These are phyloP conservation scores for Acer yangbiense DNA, from an alignment of 345 rosid species.

Conservation along the genomic window DNA sequence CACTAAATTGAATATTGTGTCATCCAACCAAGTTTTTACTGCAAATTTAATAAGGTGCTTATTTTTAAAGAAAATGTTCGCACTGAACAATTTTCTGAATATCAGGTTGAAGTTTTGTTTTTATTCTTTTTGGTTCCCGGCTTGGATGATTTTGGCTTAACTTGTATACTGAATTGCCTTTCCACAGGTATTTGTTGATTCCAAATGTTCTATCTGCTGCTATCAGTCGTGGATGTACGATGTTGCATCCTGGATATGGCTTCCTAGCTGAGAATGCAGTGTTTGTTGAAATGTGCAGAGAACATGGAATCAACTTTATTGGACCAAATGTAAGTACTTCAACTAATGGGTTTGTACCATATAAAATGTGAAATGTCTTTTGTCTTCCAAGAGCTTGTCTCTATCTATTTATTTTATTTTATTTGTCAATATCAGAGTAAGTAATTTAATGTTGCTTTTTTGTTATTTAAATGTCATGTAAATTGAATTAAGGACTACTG, in stretches of 20 bases:
- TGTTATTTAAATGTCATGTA: no score
- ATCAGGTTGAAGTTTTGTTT: not conserved
- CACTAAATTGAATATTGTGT: not conserved
- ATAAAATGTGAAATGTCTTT: constrained; percentile 8
- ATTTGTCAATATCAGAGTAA: no score
- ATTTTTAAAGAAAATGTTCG: not conserved
- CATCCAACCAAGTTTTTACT: not conserved
- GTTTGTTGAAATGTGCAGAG: constrained; percentile 97
- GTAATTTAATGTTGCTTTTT: no score
- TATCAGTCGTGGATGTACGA: constrained; percentile 80
- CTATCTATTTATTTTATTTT: no score
- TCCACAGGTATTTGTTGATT: constrained; percentile 71
- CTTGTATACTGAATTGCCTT: constrained; percentile 13
- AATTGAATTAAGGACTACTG: no score
- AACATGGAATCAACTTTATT: constrained; percentile 91
- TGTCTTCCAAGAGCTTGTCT: no score
- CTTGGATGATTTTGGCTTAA: constrained; percentile 2
- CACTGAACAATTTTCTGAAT: not conserved
- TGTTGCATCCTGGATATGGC: constrained; percentile 99
- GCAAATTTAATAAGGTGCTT: not conserved
- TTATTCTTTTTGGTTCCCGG: not conserved
- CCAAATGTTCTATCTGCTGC: constrained; percentile 97
- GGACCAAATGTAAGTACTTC: constrained; percentile 82
- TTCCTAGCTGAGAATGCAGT: constrained; percentile 96
- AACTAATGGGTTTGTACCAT: not conserved